Evolutionary conservation across 2,329 filamentous ascomycete genomes (phyloP), one percentile per base, ranked within the genome.

Genomic region (Trichoderma lentiforme): DNA sequence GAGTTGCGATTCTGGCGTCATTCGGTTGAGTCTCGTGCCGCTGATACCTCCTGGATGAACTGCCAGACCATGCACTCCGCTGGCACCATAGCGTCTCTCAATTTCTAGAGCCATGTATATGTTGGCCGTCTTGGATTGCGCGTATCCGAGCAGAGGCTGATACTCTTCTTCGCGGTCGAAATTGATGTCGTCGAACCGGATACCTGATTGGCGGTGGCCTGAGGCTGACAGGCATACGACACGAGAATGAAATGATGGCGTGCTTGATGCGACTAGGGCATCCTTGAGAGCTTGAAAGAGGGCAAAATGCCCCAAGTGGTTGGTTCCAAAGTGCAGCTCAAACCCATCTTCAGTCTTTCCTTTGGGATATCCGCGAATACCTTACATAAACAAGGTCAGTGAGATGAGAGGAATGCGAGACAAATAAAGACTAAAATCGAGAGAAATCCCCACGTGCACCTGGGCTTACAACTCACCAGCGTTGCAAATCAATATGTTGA

Each of bases 271-370:
- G 21, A 70, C 15, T 3, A 70, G 14, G 7, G 80, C 81, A 2
- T 79, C 74, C 4, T 87, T 78, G 4, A 88, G 77, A 0, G 81
- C 75, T 30, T 86, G 80, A 72, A 87, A 85, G 15, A 89, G 75
- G 9, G 73, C 57, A 57, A 75, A 76, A 39, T 88, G 86, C 1
- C 78, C 81, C 0, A 89, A 77, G 73, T 89, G 83, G 74, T 87
- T 87, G 3, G 82, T 84, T 26, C 82, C 85, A 73, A 88, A 85
- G 71, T 88, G 86, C 0, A 76, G 77, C 70, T 89, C 86, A 73
- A 83, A 84, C 7, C 85, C 85, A 73, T 86, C 84, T 14, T 72
- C 73, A 0, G 83, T 86, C 30, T 64, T 77, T 74, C 70, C 76
- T 34, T 73, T 81, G 71, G 12, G 82, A n/a, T 80, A 43, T 62